phyloP scores from a whole-genome alignment of 2,329 filamentous ascomycete genomes.

The Harringtonia lauricola region DNA sequence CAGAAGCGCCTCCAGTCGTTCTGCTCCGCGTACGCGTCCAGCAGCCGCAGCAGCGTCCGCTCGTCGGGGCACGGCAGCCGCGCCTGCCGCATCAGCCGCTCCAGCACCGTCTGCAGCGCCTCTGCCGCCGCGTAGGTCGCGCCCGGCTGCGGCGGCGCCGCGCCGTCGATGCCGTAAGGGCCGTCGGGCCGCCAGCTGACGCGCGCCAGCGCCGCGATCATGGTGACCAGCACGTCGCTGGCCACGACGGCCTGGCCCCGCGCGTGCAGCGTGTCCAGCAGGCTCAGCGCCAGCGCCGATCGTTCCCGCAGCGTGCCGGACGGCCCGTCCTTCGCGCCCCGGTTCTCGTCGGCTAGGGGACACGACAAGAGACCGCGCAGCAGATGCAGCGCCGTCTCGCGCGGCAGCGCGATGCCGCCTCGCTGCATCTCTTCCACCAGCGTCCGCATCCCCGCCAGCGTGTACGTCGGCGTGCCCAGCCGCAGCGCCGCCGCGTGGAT shows the following conservation, averaged over 20 bases:
- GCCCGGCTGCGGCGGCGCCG: not conserved
- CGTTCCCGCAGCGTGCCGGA: conserved; percentile 16
- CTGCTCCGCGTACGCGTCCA: conserved; percentile 33
- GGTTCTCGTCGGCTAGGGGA: conserved; percentile 12
- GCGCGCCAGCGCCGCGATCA: conserved; percentile 30
- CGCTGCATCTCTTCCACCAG: conserved; percentile 28
- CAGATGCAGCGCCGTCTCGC: conserved; percentile 24
- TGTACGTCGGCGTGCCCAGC: conserved; percentile 6
- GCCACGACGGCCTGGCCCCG: conserved; percentile 30
- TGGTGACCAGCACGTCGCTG: conserved; percentile 35
- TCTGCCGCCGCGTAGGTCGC: conserved; percentile 16
- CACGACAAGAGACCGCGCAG: conserved; percentile 26
- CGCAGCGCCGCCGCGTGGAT: conserved; percentile 17
- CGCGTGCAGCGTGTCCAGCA: conserved; percentile 33
- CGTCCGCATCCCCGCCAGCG: conserved; percentile 12
- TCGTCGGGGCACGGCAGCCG: conserved; percentile 26
- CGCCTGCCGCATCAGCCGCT: conserved; percentile 28
- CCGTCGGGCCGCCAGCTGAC: conserved; percentile 12
- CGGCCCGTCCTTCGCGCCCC: no score
- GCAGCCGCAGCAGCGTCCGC: conserved; percentile 26
- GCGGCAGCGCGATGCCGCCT: conserved; percentile 23
- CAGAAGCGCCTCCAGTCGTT: conserved; percentile 47
- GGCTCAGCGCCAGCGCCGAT: conserved; percentile 27
- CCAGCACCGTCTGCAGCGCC: conserved; percentile 31
- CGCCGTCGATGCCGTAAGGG: no score